Evolutionary conservation across 148 eudicot genomes (phyloP), one percentile per base, ranked within the genome.

Genomic region (Rhododendron ferrugineum): DNA sequence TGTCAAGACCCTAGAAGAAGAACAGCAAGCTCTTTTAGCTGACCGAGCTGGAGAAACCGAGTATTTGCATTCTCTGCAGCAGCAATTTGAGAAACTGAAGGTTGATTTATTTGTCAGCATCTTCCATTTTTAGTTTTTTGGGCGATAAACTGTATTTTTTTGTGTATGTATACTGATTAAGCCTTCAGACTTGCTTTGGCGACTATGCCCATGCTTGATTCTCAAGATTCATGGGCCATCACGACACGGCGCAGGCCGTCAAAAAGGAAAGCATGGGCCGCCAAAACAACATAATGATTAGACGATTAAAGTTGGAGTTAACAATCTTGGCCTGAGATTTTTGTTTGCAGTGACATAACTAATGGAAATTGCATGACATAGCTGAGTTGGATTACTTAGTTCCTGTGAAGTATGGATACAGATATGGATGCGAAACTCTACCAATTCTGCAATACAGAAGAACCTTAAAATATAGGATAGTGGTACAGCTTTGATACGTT

Each of bases 21-120:
- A 95, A 84, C 87, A 87, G 75, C 91, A 89, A 85, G 95, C 92
- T 83, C 89, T 92, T 68, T 40, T 91, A 86, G 92, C 94, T 62
- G 98, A 96, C 88, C 94, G 90, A 81, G 90, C 88, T 89, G 96
- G 93, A 78, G 98, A 91, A 85, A 86, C 81, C 40, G 94, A 92
- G 89, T 94, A 90, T 87, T 62, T 90, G 92, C 88, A 88, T 85
- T 91, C 94, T 82, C 86, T 96, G 84, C 93, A 91, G 83, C 88
- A 62, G 85, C 96, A 96, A 84, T 83, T 92, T 52, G 88, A 89
- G 84, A 91, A 87, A 89, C 66, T 96, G 79, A 93, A 89, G 96
- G 98, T 96, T 83, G 76, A 7, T 73, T 77, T 47, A 36, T 56
- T 56, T 47, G 32, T 83, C 15, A 82, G 50, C 32, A 52, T 81